Conservation (phyloP, 495 filamentous ascomycete genomes). For the Cudoniella acicularis region DNA sequence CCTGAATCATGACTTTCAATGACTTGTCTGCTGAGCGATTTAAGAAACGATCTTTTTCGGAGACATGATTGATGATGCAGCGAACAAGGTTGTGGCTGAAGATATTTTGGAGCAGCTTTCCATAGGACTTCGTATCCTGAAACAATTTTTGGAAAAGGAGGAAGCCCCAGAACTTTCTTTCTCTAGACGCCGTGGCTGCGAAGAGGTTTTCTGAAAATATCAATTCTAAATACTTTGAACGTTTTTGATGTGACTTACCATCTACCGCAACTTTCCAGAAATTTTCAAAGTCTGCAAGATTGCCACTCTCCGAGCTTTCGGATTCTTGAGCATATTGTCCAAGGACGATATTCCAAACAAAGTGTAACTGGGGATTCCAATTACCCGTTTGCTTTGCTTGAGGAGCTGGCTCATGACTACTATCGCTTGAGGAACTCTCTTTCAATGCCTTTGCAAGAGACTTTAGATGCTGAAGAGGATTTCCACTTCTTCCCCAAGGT, state of each 20-base stretch:
- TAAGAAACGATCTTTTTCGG: slow-evolving; percentile 78
- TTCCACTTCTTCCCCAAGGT: slow-evolving; percentile 63
- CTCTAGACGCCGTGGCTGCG: slow-evolving; percentile 70
- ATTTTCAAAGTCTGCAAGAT: slow-evolving; percentile 55
- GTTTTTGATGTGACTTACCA: slow-evolving; percentile 50
- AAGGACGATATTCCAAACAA: slow-evolving; percentile 81
- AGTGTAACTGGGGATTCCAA: slow-evolving; percentile 78
- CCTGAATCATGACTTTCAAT: slow-evolving; percentile 60
- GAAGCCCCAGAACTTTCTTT: slow-evolving; percentile 89
- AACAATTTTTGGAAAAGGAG: slow-evolving; percentile 75
- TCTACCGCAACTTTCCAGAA: slow-evolving; percentile 93
- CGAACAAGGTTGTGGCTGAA: slow-evolving; percentile 82
- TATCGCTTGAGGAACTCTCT: slow-evolving; percentile 58
- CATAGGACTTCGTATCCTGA: slow-evolving; percentile 40
- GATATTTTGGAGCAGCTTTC: slow-evolving; percentile 40
- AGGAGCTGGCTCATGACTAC: slow-evolving; percentile 35
- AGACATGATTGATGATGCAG: slow-evolving; percentile 81
- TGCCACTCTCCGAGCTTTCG: slow-evolving; percentile 30
- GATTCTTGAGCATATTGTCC: slow-evolving; percentile 40
- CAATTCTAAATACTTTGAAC: slow-evolving; percentile 1
- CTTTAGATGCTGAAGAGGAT: slow-evolving; percentile 67
- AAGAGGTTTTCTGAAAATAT: slow-evolving; percentile 60
- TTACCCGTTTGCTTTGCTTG: slow-evolving; percentile 51
- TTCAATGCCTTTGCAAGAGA: slow-evolving; percentile 72
- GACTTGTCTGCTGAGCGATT: slow-evolving; percentile 74